Evolutionary conservation across 257 asterid genomes (phyloP), one percentile per base, ranked within the genome.

Genomic region (Solanum virginianum): DNA sequence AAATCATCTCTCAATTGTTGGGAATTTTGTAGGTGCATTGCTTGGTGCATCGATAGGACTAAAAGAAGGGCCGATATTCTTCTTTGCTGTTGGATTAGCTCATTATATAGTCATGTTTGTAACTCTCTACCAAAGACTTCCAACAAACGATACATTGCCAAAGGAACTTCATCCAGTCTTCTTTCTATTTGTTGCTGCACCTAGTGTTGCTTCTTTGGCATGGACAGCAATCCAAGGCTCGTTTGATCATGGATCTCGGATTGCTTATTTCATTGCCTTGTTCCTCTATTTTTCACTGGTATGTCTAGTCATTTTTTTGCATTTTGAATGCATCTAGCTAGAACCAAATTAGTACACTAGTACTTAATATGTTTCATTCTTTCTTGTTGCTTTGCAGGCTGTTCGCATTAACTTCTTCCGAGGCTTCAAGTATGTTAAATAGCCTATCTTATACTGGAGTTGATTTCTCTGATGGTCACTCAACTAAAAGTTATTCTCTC

Each of bases 111-210:
- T 96, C 10, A 26, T 96, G 81, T 96, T 96, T 82, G 98, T 96
- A 5, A 96, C 99, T 4, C 95, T 96, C 6, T 94, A 96, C 82
- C 99, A 96, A 82, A 89, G 99, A 63, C 98, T 96, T 9, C 99
- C 99, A 8, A 95, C 99, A 5, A 96, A 94, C 41, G 95, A 85
- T 90, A 93, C 97, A 54, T 93, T 96, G 4, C 98, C 99, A 0
- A 96, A 94, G 87, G 99, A 96, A 59, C 95, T 95, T 56, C 99
- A 96, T 83, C 99, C 98, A 1, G 97, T 96, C 22, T 96, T 96
- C 92, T 96, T 96, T 79, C 93, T 96, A 41, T 96, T 96, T 49
- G 94, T 96, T 20, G 99, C 98, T 7, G 98, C 97, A 0, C 99
- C 99, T 0, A 94, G 98, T 57, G 96, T 94, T 15, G 99, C 99